Evolutionary conservation across 306 rosid genomes (phyloP), one percentile per base, ranked within the genome.

Genomic region (Delonix regia): DNA sequence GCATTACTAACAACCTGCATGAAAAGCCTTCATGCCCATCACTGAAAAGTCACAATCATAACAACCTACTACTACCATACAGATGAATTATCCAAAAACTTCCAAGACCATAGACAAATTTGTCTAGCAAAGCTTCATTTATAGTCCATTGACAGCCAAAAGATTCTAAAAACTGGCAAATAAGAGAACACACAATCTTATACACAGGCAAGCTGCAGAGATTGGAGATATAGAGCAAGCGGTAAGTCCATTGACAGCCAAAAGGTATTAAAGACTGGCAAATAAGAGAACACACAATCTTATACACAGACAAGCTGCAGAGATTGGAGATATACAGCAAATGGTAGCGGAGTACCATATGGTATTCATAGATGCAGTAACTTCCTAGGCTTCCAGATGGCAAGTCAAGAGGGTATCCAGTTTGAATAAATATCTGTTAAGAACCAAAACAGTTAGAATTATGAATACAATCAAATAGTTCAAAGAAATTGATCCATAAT

Each of bases 351-450:
- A 75, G 59, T 93, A 96, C 99, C 99, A 96, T 96, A 82, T 96
- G 98, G 80, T 93, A 96, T 88, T 96, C 99, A 79, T 96, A 93
- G 44, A 96, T 96, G 87, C 99, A 96, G 72, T 96, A 96, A 83
- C 99, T 96, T 65, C 99, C 99, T 76, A 96, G 84, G 87, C 96
- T 96, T 80, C 99, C 98, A 6, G 99, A 96, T 80, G 99, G 99
- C 74, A 96, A 79, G 85, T 96, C 99, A 70, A 96, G 97, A 80
- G 99, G 99, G 83, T 93, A 96, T 79, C 99, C 99, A 60, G 99
- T 96, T 93, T 96, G 99, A 83, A 96, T 93, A 78, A 96, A 96
- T 91, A 96, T 93, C 99, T 96, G 94, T 77, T 80, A 41, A 45
- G 55, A 62, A 79, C 83, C 21, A 83, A 76, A 83, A 81, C 76